Conservation (phyloP, 2,329 filamentous ascomycete species). For the Rugonectria rugulosa region DNA sequence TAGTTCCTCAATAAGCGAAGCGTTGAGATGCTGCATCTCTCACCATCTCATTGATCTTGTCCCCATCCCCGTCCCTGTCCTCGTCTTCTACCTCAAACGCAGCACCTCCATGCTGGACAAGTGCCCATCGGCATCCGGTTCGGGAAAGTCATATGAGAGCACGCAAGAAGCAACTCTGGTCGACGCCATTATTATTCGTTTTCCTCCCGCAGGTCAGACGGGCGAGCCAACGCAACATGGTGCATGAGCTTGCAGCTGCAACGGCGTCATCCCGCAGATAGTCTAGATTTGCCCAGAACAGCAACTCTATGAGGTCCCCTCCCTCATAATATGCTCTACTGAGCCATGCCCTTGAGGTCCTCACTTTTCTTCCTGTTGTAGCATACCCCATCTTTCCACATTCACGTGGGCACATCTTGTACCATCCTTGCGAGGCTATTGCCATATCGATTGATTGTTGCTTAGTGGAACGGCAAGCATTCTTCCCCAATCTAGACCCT, state of each 20-base stretch:
- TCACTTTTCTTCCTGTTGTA: background rate
- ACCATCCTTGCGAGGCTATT: too few relatives aligned
- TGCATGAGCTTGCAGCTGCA: conserved; percentile 2
- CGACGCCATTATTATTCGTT: background rate
- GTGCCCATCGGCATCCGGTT: too few relatives aligned
- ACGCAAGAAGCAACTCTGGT: background rate
- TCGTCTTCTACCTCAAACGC: too few relatives aligned
- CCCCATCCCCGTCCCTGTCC: too few relatives aligned
- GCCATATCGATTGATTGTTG: too few relatives aligned
- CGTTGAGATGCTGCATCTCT: too few relatives aligned
- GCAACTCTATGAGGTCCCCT: conserved; percentile 2
- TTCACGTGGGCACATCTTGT: too few relatives aligned
- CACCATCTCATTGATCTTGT: too few relatives aligned
- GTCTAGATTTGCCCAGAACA: conserved; percentile 20
- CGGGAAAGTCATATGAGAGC: conserved; percentile 3
- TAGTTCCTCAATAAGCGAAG: too few relatives aligned
- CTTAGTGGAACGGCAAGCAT: too few relatives aligned
- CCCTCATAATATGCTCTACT: background rate
- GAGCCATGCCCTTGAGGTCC: background rate
- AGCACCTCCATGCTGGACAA: too few relatives aligned
- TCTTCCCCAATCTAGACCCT: too few relatives aligned
- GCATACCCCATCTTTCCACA: background rate
- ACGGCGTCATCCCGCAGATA: conserved; percentile 7
- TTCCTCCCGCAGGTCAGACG: conserved; percentile 1
- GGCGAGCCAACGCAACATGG: background rate